Evolutionary conservation across 257 asterid species (phyloP), one percentile per base, ranked within the genome.

Genomic region (Eustoma russellianum): DNA sequence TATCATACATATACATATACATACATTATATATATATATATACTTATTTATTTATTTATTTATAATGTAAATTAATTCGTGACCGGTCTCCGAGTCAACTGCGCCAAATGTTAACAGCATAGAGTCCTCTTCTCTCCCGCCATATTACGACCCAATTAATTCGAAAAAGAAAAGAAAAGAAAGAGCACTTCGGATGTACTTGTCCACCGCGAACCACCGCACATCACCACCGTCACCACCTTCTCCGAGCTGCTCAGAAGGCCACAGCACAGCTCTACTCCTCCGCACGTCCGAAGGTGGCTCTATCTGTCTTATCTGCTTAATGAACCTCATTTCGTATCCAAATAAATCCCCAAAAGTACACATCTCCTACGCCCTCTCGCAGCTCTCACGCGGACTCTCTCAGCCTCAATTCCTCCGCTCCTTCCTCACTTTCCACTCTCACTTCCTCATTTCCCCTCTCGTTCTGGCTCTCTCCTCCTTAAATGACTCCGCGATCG

Each of bases 281-380:
- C 78, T 91, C 58, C 65, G 71, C 4, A 84, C 95, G 17, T 66
- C 56, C 33, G 86, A 87, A 70, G 98, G 98, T 38, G 98, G 95
- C 47, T 71, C 80, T 7, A 82, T 91, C 55, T 91, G 97, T 69
- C 86, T 91, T 16, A 71, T 87, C 65, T 91, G 98, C 68, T 78
- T 91, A 60, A 80, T 95, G 8, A 75, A 77, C 67, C 94, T 91
- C 55, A 80, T 91, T 47, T 78, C 90, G 28, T 71, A 77, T 64
- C 83, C 88, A 38, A 8, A 38, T 19, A 77, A 73, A 62, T 87
- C 97, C 28, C 95, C 90, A 45, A 82, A 90, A 5, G 67, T 91
- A 28, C 95, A 87, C 71, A 83, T 80, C 24, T 91, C 95, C 66
- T 87, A 84, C 77, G 97, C 93, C 14, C 94, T 91, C 57, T 87